Evolutionary conservation across 2,329 filamentous ascomycete genomes (phyloP).

Genomic region (Conoideocrella luteorostrata): DNA sequence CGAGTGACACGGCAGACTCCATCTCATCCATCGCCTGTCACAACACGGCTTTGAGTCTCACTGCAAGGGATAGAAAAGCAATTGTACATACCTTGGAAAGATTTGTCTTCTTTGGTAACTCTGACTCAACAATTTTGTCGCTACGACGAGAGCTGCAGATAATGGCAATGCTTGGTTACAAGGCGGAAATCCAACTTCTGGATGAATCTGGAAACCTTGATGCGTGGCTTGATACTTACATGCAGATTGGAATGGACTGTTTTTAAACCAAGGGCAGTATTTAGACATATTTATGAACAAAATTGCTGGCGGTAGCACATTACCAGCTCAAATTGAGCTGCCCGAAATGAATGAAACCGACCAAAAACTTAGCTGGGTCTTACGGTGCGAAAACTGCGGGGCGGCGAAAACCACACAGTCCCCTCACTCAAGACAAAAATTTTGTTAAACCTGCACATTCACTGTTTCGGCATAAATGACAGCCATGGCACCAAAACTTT

Average conservation of each 20-base stretch:
- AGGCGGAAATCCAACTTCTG: conserved; percentile 71
- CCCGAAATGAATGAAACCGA: neutral
- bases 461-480: conserved; percentile 4
- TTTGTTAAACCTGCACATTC: conserved; percentile 20
- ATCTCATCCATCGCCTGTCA: conserved; percentile 21
- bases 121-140: neutral
- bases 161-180: conserved; percentile 69
- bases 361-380: neutral
- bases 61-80: conserved; percentile 49
- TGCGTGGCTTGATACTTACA: conserved; percentile 41
- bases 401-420: conserved; percentile 27
- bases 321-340: too few species aligned
- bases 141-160: conserved; percentile 55
- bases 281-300: neutral
- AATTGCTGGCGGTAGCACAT: too few species aligned
- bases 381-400: conserved; percentile 32
- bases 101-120: conserved; percentile 17
- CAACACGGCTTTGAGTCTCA: conserved; percentile 35
- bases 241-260: conserved; percentile 17
- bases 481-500: conserved; percentile 47
- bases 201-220: conserved; percentile 48
- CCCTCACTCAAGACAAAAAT: conserved; percentile 24
- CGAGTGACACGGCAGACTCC: conserved; percentile 2
- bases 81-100: conserved; percentile 48
- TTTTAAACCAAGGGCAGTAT: neutral